A percentile compares a stretch with the other conserved stretches of the same genome.
Evolutionary conservation across 129 eudicot species (phyloP).

Genomic region (Kitagawia praeruptora): DNA sequence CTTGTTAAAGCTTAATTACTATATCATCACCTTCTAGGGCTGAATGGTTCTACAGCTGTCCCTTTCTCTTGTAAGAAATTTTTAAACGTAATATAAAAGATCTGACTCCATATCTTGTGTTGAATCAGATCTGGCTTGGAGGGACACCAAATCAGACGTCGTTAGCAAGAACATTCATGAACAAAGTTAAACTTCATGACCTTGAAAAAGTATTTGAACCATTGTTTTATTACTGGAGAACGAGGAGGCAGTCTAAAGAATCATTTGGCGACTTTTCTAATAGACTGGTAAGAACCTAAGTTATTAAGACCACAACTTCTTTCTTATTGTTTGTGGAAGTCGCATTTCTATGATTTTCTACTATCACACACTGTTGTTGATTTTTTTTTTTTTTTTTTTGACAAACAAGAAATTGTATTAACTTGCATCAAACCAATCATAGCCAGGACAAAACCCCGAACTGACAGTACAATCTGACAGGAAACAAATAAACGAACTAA

Average conservation of each 20-base stretch:
- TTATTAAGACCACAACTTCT: not conserved
- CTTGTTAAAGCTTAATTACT: not conserved
- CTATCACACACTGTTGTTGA: not conserved
- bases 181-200: constrained; percentile 86
- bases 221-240: constrained; percentile 73
- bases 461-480: too few species aligned
- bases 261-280: constrained; percentile 89
- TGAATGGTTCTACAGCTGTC: not conserved
- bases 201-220: constrained; percentile 95
- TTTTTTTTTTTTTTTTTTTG: too few species aligned
- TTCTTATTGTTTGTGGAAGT: not conserved
- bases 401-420: too few species aligned
- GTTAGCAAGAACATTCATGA: constrained; percentile 66
- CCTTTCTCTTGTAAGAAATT: not conserved
- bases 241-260: constrained; percentile 66
- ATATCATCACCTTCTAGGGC: not conserved
- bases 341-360: not conserved
- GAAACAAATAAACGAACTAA: too few species aligned
- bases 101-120: not conserved
- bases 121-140: constrained; percentile 87
- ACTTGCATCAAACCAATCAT: too few species aligned
- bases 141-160: constrained; percentile 87
- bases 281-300: constrained; percentile 55
- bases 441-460: too few species aligned
- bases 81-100: not conserved